Evolutionary conservation across 2,329 filamentous ascomycete species (phyloP), one percentile per base, ranked within the genome.

Genomic region (Atkinsonella texensis): DNA sequence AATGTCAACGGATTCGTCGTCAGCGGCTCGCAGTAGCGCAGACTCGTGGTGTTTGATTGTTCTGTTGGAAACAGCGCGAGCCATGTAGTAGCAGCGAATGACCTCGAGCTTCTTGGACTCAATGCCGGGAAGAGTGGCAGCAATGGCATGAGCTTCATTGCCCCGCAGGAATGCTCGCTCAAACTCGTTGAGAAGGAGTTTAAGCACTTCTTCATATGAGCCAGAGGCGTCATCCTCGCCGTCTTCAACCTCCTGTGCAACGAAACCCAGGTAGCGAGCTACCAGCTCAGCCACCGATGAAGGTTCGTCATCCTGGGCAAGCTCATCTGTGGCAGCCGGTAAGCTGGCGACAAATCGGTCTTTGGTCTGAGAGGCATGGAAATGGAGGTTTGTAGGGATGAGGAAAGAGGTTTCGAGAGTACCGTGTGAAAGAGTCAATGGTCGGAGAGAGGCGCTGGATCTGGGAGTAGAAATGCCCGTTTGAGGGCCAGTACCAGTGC

Each of bases 231-330:
- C 87, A 63, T 96, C 91, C 65, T 97, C 93, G 52, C 89, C 89
- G 62, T 94, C 87, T 51, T 95, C 89, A 40, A 96, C 86, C 73
- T 96, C 87, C 57, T 80, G 75, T 57, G 91, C 89, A 55, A 96
- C 80, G 66, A 89, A 94, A 60, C 89, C 89, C 65, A 98, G 83
- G 71, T 95, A 98, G 67, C 91, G 83, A 55, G 89, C 90, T 33
- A 98, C 89, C 54, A 98, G 78, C 74, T 98, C 93, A 44, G 88
- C 75, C 46, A 90, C 83, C 23, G 94, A 98, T 39, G 93, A 97
- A n/a, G 93, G 93, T 75, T 98, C 94, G 62, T 98, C 93, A 75
- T 98, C 94, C 67, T 91, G 89, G 55, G 93, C 94, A 57, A 97
- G 81, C 75, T 98, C 93, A 67, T 98, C 93, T 66, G 94, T 98